These are phyloP conservation scores for Syzygium syzygioides DNA, from an alignment of 441 rosid species.

Conservation along the genomic window DNA sequence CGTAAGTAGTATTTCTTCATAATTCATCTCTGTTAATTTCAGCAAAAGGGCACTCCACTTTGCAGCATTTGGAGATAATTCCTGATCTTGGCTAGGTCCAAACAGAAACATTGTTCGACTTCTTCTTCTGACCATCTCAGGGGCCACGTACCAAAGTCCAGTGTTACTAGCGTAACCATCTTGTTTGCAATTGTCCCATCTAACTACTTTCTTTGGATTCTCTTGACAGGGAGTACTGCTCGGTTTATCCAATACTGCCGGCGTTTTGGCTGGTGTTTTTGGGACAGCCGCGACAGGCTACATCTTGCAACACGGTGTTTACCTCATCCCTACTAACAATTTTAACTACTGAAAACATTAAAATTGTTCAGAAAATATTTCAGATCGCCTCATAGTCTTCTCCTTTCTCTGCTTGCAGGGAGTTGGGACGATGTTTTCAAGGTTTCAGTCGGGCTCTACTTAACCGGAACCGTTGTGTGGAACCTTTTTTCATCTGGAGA, in stretches of 20 bases:
- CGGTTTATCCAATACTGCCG: constrained; percentile 90
- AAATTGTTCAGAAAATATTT: background rate
- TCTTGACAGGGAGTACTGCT: constrained; percentile 70
- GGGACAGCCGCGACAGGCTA: constrained; percentile 96
- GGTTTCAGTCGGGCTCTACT: constrained; percentile 81
- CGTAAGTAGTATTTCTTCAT: constrained; percentile 36
- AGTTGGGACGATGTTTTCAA: constrained; percentile 89
- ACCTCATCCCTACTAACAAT: background rate
- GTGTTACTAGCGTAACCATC: background rate
- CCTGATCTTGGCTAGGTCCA: background rate
- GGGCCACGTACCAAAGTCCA: background rate
- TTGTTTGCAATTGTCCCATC: background rate
- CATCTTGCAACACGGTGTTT: constrained; percentile 75
- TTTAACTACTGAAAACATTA: background rate
- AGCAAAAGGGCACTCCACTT: background rate
- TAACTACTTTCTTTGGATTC: background rate
- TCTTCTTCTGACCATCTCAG: background rate
- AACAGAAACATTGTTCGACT: background rate
- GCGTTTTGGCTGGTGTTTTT: constrained; percentile 85
- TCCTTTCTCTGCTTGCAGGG: constrained; percentile 35
- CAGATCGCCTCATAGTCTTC: background rate
- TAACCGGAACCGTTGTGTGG: constrained; percentile 84
- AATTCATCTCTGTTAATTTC: background rate
- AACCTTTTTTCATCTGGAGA: constrained; percentile 84
- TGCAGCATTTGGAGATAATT: background rate